Evolutionary conservation across 2,329 filamentous ascomycete genomes (phyloP), one percentile per base, ranked within the genome.

Genomic region (Botrytis hyacinthi): DNA sequence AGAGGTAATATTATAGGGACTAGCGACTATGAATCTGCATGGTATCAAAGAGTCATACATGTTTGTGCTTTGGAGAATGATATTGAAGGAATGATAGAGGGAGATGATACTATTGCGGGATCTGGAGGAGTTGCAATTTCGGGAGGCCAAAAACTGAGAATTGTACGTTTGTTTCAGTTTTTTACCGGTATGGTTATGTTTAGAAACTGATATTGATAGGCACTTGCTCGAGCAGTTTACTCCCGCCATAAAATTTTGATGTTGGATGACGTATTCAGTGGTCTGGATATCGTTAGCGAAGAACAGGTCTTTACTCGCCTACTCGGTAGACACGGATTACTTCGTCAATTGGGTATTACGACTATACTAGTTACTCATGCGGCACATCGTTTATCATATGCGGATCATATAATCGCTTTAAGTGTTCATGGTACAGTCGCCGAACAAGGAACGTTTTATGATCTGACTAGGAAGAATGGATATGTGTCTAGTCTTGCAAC

Each of bases 111-210:
- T 0, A 81, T 87, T 4, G 92, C 95, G 1, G 93, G 93, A 1
- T 92, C 94, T 77, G 87, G 87, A 42, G 93, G 93, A 4, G 90
- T 91, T 63, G 93, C 92, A 79, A 84, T 96, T 1, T 93, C 91
- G 26, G 92, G 93, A 22, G 93, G 93, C 0, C 93, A 96, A 80
- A 87, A 92, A 14, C 92, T 96, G 80, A 87, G 93, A 1, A 86
- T 96, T 20, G 91, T 92, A 9, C 26, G 57, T 60, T 22, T 32
- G 10, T 22, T 60, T 9, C 4, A 94, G 57, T 90, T 35, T 14
- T 14, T 26, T 46, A 9, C 20, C 22, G 32, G 16, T 32, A 20
- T 29, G 40, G 16, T n/a, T 2, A 14, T 7, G 18, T 9, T 10
- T 37, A 20, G 1, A 54, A 32, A 22, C 60, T 65, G 4, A 46